Evolutionary conservation across 2,329 filamentous ascomycete genomes (phyloP), one percentile per base, ranked within the genome.

Genomic region (Hypocreales sp.): DNA sequence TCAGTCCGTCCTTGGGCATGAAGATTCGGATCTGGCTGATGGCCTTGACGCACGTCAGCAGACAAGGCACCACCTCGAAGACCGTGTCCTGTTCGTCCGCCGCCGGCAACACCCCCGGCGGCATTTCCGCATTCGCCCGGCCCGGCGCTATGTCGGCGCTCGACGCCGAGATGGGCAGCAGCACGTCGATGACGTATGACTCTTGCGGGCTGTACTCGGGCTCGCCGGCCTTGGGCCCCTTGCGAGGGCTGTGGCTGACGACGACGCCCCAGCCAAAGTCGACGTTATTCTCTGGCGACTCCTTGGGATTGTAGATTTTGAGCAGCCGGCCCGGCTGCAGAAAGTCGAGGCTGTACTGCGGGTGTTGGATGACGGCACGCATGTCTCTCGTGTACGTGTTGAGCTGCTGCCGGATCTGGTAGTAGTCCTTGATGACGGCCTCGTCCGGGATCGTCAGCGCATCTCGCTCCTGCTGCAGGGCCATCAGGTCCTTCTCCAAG

Each of bases 251-350:
- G 40, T 75, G 78, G 42, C 83, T 79, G 25, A 92, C 70, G 13
- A 95, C 72, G 1, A 84, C 79, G 28, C 90, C 90, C 90, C 90
- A 98, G 30, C 86, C 87, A 50, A 92, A 98, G 49, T 95, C 84
- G 6, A 50, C 37, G 2, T 46, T 48, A 7, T 47, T 50, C 18
- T 53, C 53, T 1, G 48, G 42, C 61, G 66, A 44, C 18, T 55
- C 47, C 34, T 58, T 59, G 5, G 67, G 67, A 46, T 86, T 74
- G 49, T 84, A 87, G 44, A 98, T 77, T 37, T 79, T 77, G 18
- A 98, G 74, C 20, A 95, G 55, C 8, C 90, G 79, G n/a, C 90
- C 90, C 9, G 77, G 67, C 42, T 92, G 80, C 46, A 98, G 60
- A 49, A 83, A 98, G 25, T 79, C 73, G 20, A 87, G 51, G 41